Conservation (phyloP, 2,329 filamentous ascomycete genomes). For the Dendrostoma leiphaemia region DNA sequence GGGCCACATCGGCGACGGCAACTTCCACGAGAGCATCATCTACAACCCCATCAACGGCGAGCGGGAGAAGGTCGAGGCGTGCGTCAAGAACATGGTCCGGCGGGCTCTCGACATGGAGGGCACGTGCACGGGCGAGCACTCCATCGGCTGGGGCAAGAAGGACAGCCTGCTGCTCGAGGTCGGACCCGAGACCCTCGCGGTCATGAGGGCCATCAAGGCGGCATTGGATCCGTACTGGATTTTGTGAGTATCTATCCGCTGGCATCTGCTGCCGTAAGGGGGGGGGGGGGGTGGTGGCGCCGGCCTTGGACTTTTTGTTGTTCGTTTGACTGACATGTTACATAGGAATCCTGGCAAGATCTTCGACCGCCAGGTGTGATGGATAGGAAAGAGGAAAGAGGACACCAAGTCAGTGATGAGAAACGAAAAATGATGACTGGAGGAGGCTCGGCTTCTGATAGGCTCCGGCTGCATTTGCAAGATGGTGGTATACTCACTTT, state of each 20-base stretch:
- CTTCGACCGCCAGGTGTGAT: constrained; percentile 60
- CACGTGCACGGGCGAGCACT: constrained; percentile 87
- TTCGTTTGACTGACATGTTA: constrained; percentile 10
- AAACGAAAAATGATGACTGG: too few species aligned
- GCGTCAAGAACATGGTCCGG: constrained; percentile 86
- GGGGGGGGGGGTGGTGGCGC: neutral
- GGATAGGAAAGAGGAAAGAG: too few species aligned
- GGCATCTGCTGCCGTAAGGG: neutral
- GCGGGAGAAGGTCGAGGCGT: constrained; percentile 71
- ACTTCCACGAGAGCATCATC: constrained; percentile 92
- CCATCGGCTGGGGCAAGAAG: constrained; percentile 84
- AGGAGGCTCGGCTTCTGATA: too few species aligned
- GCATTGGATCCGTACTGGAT: constrained; percentile 84
- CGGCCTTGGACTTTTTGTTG: neutral
- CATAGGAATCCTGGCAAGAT: constrained; percentile 80
- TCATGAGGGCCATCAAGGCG: constrained; percentile 83
- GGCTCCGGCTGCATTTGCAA: too few species aligned
- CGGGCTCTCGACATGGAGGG: constrained; percentile 93
- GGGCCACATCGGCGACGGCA: constrained; percentile 89
- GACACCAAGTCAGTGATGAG: too few species aligned
- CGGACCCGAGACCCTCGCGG: constrained; percentile 73
- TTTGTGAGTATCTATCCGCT: constrained; percentile 42
- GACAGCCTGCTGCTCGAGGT: constrained; percentile 75
- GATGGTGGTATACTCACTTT: too few species aligned
- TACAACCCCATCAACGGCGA: constrained; percentile 70